phyloP scores from a whole-genome alignment of 306 rosid genomes.

The Prunus mongolica region DNA sequence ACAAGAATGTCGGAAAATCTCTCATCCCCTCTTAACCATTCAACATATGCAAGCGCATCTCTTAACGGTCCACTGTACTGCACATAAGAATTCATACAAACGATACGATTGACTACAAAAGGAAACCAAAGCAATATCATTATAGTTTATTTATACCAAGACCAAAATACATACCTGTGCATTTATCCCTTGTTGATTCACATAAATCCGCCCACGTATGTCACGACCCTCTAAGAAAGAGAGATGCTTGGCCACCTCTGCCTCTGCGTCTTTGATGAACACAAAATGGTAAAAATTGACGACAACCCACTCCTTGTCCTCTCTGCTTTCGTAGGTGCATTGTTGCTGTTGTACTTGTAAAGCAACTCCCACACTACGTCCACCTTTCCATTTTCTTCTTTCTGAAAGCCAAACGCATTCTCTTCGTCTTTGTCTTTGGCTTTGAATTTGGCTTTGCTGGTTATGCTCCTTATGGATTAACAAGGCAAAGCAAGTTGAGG shows the following conservation, averaged over 20 bases:
- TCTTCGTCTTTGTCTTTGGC: slow-evolving; percentile 1
- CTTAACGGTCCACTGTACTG: slow-evolving; percentile 93
- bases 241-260: slow-evolving; percentile 61
- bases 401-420: not conserved
- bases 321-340: not conserved
- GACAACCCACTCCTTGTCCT: slow-evolving; percentile 48
- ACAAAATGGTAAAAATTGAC: slow-evolving; percentile 79
- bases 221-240: slow-evolving; percentile 61
- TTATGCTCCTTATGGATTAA: not conserved
- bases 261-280: slow-evolving; percentile 54
- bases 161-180: slow-evolving; percentile 63
- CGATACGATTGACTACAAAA: not conserved
- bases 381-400: not conserved
- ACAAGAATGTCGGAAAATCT: slow-evolving; percentile 67
- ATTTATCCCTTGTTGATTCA: slow-evolving; percentile 86
- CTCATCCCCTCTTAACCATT: slow-evolving; percentile 73
- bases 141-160: not conserved
- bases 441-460: not conserved
- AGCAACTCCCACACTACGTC: not conserved
- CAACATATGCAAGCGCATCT: slow-evolving; percentile 71
- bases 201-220: slow-evolving; percentile 71
- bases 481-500: not conserved
- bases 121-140: not conserved
- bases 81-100: not conserved
- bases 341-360: not conserved